A percentile compares a stretch with the other conserved stretches of the same genome.
Conservation (phyloP, 2,329 filamentous ascomycete species). For the Colletotrichum incanum region DNA sequence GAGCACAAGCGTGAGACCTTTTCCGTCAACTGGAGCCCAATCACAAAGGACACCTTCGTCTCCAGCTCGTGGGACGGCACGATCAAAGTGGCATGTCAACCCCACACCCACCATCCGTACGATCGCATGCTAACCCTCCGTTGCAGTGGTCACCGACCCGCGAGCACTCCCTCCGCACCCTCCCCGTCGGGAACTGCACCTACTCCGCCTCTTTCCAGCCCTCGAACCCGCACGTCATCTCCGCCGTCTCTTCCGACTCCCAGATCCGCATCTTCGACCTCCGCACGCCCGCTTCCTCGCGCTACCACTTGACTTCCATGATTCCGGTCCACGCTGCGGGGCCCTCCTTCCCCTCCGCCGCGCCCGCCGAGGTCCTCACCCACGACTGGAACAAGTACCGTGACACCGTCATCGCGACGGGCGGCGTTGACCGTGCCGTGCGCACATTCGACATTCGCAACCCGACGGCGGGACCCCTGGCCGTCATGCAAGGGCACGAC, state of each 20-base stretch:
- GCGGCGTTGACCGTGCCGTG: conserved; percentile 88
- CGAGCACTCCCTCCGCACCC: conserved; percentile 81
- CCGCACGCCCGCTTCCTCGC: conserved; percentile 85
- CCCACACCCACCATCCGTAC: background rate
- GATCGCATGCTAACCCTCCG: conserved; percentile 9
- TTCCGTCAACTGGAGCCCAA: conserved; percentile 91
- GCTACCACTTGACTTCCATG: conserved; percentile 87
- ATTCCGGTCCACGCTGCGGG: conserved; percentile 86
- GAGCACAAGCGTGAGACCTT: conserved; percentile 96
- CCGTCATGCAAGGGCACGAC: conserved; percentile 86
- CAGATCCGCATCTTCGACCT: conserved; percentile 94
- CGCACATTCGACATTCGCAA: conserved; percentile 92
- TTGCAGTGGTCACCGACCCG: conserved; percentile 86
- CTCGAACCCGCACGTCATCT: conserved; percentile 87
- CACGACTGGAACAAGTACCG: conserved; percentile 99
- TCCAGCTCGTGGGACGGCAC: conserved; percentile 97
- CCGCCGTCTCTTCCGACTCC: conserved; percentile 90
- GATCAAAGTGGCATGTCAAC: conserved; percentile 81
- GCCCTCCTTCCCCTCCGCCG: conserved; percentile 58
- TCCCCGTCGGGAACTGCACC: conserved; percentile 93
- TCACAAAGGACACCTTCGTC: conserved; percentile 91
- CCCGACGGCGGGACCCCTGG: conserved; percentile 79
- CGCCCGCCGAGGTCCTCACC: conserved; percentile 86
- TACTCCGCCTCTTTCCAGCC: conserved; percentile 95
- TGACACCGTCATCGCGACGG: conserved; percentile 86